Base-by-base conservation (phyloP, 2,329 filamentous ascomycete species). In the Dendrostoma leiphaemia region DNA sequence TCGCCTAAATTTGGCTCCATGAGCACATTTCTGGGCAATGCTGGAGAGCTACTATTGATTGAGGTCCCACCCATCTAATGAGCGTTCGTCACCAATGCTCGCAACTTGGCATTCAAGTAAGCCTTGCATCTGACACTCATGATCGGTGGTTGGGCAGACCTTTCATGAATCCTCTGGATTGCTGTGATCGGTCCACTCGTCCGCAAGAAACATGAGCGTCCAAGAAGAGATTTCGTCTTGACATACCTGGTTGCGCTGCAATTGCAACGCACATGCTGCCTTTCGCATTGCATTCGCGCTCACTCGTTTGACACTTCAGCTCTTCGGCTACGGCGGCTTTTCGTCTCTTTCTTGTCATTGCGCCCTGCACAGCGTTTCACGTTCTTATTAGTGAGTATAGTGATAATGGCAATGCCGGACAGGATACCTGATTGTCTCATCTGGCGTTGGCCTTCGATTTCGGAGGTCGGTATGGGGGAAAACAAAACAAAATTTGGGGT, bases 81-180 rank as follows among this genome's bases (percentile, higher is more conserved):
- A 45, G 50, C 45, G 41, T 38, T 26, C 40, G 54, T 50, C 50
- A 45, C 35, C 35, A 12, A 43, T 50, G 45, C 54, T 56, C 17
- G 54, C 54, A 17, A 53, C 54, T 56, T 56, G 54, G 50, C 21
- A 43, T 41, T 49, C 54, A 56, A 56, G 54, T 53, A 56, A 53
- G 54, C 54, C 28, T 44, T 48, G 44, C 54, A 53, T 48, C 41
- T 50, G 54, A 56, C 45, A 48, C 43, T 49, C 51, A 50, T 51
- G 54, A 43, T 45, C 31, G 24, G 24, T 49, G 53, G 51, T 24
- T 45, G 54, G n/a, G 47, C 46, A 35, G 43, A 21, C 17, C 28
- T 28, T 29, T 40, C 47, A 34, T 48, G 31, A 46, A 15, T 26
- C 13, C n/a, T 9, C 19, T 24, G 6, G 12, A 37, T 9, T 40